Base-by-base conservation (phyloP, 257 asterid species). In the Petunia axillaris region DNA sequence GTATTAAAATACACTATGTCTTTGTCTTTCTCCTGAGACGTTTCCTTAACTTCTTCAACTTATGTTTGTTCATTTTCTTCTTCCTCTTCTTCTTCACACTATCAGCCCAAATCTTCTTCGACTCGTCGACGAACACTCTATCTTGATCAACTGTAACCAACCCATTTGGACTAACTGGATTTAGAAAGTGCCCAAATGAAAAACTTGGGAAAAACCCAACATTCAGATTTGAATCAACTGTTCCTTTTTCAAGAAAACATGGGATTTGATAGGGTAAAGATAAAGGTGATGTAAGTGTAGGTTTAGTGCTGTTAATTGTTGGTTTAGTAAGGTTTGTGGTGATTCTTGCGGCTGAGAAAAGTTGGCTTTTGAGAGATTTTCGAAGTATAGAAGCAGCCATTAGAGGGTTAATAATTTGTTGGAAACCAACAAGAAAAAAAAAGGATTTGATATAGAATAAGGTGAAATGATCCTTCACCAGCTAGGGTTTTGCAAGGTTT, bases 81-180 rank as follows among this genome's bases (percentile, higher is more conserved):
- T 90, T 92, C 82, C 98, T 87, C 97, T 94, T 94, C 91, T 94
- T 92, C 91, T 94, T 94, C 82, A 91, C 95, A 81, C 97, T 92
- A 67, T 92, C 97, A 15, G 97, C 95, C 86, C 92, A 91, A 40
- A 94, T 82, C 67, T 87, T 80, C 62, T 39, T 81, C 8, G 89
- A 59, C 64, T 89, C 97, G 5, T 83, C 91, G 75, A 76, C 57
- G 48, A 8, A 83, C 16, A 40, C 78, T 40, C 66, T 91, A 70
- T 64, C 86, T 1, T 44, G 64, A 83, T 82, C 87, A 76, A 55
- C 38, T 82, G 84, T 59, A 80, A 71, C 71, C 3, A 83, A 59
- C 48, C 87, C 78, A 41, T 83, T 41, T 35, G 87, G 77, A 48
- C 84, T 76, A 75, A 74, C 67, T n/a, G 94, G 92, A 81, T 86